A percentile compares a stretch with the other conserved stretches of the same genome.
phyloP scores from a whole-genome alignment of 1,284 basidiomycete species.

The Xanthoconium separans region DNA sequence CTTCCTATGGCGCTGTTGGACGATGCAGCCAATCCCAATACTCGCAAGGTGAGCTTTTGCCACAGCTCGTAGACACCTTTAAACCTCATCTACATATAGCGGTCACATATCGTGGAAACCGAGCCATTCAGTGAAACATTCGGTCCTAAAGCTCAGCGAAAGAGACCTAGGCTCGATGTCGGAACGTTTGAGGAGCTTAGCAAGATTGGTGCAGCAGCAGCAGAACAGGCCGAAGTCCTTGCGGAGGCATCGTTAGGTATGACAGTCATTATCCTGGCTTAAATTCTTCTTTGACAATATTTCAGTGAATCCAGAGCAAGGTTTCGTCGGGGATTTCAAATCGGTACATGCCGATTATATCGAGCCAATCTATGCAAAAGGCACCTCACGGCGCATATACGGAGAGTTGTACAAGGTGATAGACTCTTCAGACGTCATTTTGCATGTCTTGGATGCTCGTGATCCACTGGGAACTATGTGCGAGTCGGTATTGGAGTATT shows the following conservation, averaged over 20 bases:
- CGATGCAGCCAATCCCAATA: constrained; percentile 77
- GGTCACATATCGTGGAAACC: constrained; percentile 89
- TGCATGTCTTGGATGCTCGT: constrained; percentile 95
- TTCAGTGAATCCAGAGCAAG: constrained; percentile 15
- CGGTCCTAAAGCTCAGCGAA: constrained; percentile 91
- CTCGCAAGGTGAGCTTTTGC: constrained; percentile 61
- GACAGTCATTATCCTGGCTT: constrained; percentile 10
- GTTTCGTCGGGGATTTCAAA: constrained; percentile 36
- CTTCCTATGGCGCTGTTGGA: constrained; percentile 92
- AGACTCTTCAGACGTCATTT: constrained; percentile 95
- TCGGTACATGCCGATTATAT: constrained; percentile 72
- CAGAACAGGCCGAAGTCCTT: constrained; percentile 10
- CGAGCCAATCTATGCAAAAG: constrained; percentile 90
- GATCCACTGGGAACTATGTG: constrained; percentile 98
- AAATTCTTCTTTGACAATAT: constrained; percentile 12
- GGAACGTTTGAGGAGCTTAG: constrained; percentile 88
- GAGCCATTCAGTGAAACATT: constrained; percentile 93
- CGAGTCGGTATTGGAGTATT: constrained; percentile 90
- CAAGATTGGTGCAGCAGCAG: constrained; percentile 55
- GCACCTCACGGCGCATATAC: constrained; percentile 93
- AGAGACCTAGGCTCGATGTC: constrained; percentile 80
- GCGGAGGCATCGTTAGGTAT: constrained; percentile 17
- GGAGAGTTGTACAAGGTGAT: constrained; percentile 99
- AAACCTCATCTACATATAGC: constrained; percentile 42
- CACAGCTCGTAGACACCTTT: background rate